A percentile compares a stretch with the other conserved stretches of the same genome.
Conservation (phyloP, 805 yeast genomes). For the Yamadazyma tumulicola region DNA sequence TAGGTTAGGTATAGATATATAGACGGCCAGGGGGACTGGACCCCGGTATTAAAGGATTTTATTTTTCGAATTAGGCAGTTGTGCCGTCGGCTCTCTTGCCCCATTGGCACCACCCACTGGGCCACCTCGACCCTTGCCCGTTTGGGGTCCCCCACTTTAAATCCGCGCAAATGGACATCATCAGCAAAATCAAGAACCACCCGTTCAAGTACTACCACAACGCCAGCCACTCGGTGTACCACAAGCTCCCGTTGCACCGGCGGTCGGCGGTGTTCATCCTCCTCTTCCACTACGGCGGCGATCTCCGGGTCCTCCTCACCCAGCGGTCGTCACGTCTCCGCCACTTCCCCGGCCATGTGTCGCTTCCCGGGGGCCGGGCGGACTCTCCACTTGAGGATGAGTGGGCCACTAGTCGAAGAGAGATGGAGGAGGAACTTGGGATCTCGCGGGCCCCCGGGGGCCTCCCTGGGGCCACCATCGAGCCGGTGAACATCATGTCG, state of each 20-base stretch:
- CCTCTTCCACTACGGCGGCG: conserved; percentile 74
- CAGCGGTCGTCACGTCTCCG: conserved; percentile 67
- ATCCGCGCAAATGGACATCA: neutral
- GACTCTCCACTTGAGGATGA: conserved; percentile 65
- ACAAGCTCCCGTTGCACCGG: conserved; percentile 57
- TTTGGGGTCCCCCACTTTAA: too few species aligned
- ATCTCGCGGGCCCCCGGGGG: conserved; percentile 46
- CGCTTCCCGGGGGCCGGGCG: conserved; percentile 93
- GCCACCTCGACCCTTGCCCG: too few species aligned
- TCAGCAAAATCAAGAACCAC: conserved; percentile 22
- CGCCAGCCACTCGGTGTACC: conserved; percentile 50
- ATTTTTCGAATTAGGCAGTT: neutral
- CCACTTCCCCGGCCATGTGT: conserved; percentile 84
- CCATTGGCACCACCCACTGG: too few species aligned
- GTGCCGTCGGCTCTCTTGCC: too few species aligned
- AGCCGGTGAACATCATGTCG: conserved; percentile 63
- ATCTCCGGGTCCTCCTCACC: conserved; percentile 74
- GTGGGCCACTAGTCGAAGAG: conserved; percentile 75
- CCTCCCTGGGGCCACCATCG: conserved; percentile 56
- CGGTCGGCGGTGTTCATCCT: conserved; percentile 79
- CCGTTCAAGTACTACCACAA: conserved; percentile 30
- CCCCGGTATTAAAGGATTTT: neutral
- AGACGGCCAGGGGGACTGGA: neutral
- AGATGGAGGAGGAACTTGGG: conserved; percentile 86
- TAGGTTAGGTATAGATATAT: neutral